phyloP scores from a whole-genome alignment of 2,329 filamentous ascomycete genomes.

The Elsinoe necatrix region DNA sequence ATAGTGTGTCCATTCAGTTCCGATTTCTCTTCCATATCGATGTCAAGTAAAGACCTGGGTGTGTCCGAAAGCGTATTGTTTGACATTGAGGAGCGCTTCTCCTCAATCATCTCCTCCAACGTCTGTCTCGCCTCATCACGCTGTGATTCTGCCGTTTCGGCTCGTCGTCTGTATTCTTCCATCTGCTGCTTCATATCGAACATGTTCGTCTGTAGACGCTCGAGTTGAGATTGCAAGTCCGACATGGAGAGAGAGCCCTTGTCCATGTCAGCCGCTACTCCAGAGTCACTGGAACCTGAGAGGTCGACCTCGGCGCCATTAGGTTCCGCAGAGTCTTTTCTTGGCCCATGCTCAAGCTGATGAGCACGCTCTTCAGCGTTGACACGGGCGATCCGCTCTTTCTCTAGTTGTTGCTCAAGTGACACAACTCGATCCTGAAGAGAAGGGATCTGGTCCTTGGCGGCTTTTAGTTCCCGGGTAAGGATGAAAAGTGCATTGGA shows the following conservation, averaged over 20 bases:
- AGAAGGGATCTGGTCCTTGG: conserved; percentile 79
- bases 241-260: conserved; percentile 21
- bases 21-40: not conserved
- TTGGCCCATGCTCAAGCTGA: conserved; percentile 55
- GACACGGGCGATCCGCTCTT: conserved; percentile 74
- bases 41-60: not conserved
- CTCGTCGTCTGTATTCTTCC: conserved; percentile 65
- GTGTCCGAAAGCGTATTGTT: conserved; percentile 31
- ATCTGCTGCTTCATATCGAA: conserved; percentile 71
- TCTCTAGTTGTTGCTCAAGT: conserved; percentile 66
- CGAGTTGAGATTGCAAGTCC: conserved; percentile 61
- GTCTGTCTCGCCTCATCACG: conserved; percentile 62
- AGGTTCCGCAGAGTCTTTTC: conserved; percentile 34
- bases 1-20: conserved; percentile 6
- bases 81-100: conserved; percentile 48
- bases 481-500: conserved; percentile 72
- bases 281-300: not conserved
- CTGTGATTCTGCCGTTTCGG: conserved; percentile 70
- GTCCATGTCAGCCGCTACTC: not conserved
- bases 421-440: conserved; percentile 72
- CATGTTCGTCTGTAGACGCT: conserved; percentile 71
- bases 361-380: conserved; percentile 75
- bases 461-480: conserved; percentile 72
- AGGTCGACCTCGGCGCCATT: conserved; percentile 11
- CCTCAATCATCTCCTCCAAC: conserved; percentile 78